A percentile compares a stretch with the other conserved stretches of the same genome.
These are phyloP conservation scores for Saccharomyces pastorianus DNA, from an alignment of 1,139 yeast species.

Conservation along the genomic window DNA sequence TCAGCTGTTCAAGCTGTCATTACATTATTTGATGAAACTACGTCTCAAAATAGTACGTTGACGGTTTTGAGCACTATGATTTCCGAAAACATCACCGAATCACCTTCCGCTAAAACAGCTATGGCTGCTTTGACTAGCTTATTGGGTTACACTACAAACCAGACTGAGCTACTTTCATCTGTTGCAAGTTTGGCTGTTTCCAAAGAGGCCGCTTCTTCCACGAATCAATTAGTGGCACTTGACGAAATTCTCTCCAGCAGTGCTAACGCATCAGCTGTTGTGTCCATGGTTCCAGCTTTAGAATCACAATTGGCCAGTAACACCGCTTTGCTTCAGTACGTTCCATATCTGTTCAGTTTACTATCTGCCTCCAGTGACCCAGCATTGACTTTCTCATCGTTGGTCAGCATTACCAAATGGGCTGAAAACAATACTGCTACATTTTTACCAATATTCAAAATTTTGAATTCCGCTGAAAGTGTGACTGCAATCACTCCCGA, in stretches of 20 bases:
- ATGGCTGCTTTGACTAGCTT: constrained; percentile 17
- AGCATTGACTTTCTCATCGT: constrained; percentile 21
- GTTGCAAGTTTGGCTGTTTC: constrained; percentile 18
- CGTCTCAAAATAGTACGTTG: constrained; percentile 18
- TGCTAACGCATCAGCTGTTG: constrained; percentile 19
- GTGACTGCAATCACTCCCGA: constrained; percentile 15
- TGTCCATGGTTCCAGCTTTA: constrained; percentile 16
- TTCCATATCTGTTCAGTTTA: constrained; percentile 22
- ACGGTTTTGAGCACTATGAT: constrained; percentile 17
- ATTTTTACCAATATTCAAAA: constrained; percentile 20
- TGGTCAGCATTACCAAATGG: constrained; percentile 22
- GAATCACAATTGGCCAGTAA: constrained; percentile 13
- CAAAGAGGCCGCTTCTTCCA: constrained; percentile 19
- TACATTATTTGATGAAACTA: constrained; percentile 11
- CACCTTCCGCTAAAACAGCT: constrained; percentile 18
- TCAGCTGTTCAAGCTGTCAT: constrained; percentile 12
- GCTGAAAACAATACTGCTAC: constrained; percentile 21
- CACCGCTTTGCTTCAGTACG: constrained; percentile 12
- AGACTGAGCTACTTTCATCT: constrained; percentile 16
- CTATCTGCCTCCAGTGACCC: constrained; percentile 24
- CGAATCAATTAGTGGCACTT: constrained; percentile 21
- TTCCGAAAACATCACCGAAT: constrained; percentile 20
- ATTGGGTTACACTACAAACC: constrained; percentile 15
- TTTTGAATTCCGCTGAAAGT: constrained; percentile 16
- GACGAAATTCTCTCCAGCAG: constrained; percentile 19